A percentile compares a stretch with the other conserved stretches of the same genome.
These are phyloP conservation scores for Heimioporus sp. DNA, from an alignment of 768 basidiomycete genomes.

Conservation along the genomic window DNA sequence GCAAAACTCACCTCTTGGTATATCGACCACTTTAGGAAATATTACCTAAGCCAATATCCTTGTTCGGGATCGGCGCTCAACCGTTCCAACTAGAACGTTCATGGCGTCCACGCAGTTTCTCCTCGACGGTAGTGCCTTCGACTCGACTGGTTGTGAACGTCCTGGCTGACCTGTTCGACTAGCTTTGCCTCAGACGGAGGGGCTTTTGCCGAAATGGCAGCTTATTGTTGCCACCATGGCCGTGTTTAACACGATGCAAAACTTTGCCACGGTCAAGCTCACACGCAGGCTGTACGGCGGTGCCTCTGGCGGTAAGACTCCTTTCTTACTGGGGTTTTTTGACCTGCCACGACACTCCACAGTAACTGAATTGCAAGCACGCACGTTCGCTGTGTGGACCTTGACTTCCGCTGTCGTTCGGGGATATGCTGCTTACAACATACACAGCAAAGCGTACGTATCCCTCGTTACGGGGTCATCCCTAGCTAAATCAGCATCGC, in stretches of 20 bases:
- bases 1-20: constrained; percentile 2
- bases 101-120: constrained; percentile 16
- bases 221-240: constrained; percentile 75
- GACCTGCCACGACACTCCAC: neutral
- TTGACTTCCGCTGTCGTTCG: constrained; percentile 81
- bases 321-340: neutral
- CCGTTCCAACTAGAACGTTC: neutral
- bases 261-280: constrained; percentile 71
- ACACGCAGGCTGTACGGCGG: constrained; percentile 74
- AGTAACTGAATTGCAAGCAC: constrained; percentile 87
- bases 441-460: constrained; percentile 74
- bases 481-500: constrained; percentile 6
- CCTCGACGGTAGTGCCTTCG: constrained; percentile 18
- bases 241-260: constrained; percentile 84
- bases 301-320: constrained; percentile 34
- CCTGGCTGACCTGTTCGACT: neutral
- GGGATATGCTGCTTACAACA: constrained; percentile 86
- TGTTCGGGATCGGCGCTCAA: constrained; percentile 17
- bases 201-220: constrained; percentile 86
- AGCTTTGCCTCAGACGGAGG: constrained; percentile 67
- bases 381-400: constrained; percentile 93
- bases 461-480: neutral
- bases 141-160: neutral
- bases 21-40: constrained; percentile 19
- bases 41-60: constrained; percentile 25